Evolutionary conservation across 331 rosid species (phyloP).

Genomic region (Dryas integrifolia): DNA sequence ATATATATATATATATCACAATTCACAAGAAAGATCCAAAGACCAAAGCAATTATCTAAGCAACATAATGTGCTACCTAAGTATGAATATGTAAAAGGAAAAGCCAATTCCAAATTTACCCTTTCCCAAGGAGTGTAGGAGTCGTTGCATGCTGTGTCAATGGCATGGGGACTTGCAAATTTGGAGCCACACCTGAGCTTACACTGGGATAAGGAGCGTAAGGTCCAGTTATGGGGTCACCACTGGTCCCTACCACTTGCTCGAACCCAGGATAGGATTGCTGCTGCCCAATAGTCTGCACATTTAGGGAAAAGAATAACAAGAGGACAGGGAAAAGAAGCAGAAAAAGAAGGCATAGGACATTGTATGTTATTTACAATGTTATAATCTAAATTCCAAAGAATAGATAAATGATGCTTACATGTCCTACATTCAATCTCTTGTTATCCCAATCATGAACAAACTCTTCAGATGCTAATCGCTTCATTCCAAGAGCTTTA

Average conservation of each 20-base stretch:
- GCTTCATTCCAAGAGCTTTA: conserved; percentile 82
- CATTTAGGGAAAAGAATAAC: conserved; percentile 11
- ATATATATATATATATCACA: neutral
- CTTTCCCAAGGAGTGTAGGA: conserved; percentile 76
- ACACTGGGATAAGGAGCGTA: conserved; percentile 36
- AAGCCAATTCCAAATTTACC: conserved; percentile 44
- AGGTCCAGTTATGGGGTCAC: conserved; percentile 46
- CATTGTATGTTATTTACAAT: neutral
- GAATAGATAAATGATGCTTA: conserved; percentile 34
- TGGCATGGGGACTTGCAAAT: conserved; percentile 49
- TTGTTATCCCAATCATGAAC: conserved; percentile 83
- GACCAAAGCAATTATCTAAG: neutral
- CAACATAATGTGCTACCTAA: neutral
- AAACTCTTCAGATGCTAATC: conserved; percentile 88
- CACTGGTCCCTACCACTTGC: conserved; percentile 41
- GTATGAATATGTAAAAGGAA: conserved; percentile 23
- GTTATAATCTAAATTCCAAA: neutral
- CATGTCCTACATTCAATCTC: conserved; percentile 82
- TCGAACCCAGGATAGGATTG: conserved; percentile 38
- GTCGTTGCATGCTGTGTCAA: conserved; percentile 57
- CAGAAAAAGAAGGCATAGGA: neutral
- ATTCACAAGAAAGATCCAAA: neutral
- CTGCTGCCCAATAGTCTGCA: conserved; percentile 40
- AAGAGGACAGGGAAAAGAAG: conserved; percentile 3
- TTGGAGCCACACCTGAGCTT: conserved; percentile 33